Evolutionary conservation across 2,329 filamentous ascomycete species (phyloP).

Genomic region (Fusarium veterinarium): DNA sequence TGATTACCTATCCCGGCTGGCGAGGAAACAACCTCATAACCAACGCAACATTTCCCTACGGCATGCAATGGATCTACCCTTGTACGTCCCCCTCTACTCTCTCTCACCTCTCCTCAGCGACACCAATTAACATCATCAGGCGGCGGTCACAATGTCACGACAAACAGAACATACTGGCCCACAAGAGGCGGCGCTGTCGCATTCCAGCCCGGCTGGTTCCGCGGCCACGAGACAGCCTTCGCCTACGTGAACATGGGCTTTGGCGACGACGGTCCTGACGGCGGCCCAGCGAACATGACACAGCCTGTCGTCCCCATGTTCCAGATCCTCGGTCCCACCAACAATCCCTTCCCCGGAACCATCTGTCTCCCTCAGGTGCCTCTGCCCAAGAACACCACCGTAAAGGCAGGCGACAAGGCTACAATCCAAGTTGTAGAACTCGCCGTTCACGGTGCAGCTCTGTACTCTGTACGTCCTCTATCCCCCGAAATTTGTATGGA

Average conservation of each 20-base stretch:
- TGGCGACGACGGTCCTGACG: slow-evolving; percentile 72
- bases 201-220: slow-evolving; percentile 96
- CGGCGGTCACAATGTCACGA: slow-evolving; percentile 81
- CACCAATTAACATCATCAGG: slow-evolving; percentile 62
- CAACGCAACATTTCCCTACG: slow-evolving; percentile 83
- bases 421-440: slow-evolving; percentile 90
- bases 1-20: slow-evolving; percentile 89
- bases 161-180: slow-evolving; percentile 93
- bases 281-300: slow-evolving; percentile 86
- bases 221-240: slow-evolving; percentile 83
- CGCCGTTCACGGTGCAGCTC: slow-evolving; percentile 82
- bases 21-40: slow-evolving; percentile 86
- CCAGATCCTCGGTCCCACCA: slow-evolving; percentile 83
- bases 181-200: slow-evolving; percentile 86
- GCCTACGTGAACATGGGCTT: slow-evolving; percentile 94
- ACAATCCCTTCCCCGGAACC: slow-evolving; percentile 86
- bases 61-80: slow-evolving; percentile 96
- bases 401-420: slow-evolving; percentile 85
- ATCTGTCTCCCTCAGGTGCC: slow-evolving; percentile 93
- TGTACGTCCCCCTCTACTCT: slow-evolving; percentile 69
- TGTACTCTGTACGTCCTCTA: slow-evolving; percentile 75
- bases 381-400: slow-evolving; percentile 76
- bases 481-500: too few relatives aligned
- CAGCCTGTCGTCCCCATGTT: slow-evolving; percentile 83
- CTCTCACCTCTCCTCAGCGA: neutral